Percentiles rank a stretch among this genome's conserved stretches.
phyloP scores from a whole-genome alignment of 129 eudicot genomes.

The Flaveria bidentis region DNA sequence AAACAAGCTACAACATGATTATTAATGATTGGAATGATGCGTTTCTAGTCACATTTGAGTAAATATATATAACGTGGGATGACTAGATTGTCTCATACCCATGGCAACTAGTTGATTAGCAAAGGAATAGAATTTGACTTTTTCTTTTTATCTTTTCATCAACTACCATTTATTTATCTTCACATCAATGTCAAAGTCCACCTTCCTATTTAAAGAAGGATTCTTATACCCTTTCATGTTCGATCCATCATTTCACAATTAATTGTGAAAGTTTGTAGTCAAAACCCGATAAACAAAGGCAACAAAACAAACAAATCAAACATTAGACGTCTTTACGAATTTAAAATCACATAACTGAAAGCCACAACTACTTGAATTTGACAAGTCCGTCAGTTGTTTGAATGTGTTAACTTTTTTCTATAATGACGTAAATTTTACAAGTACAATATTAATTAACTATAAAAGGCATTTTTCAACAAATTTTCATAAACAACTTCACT shows the following conservation, averaged over 20 bases:
- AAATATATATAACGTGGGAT: slow-evolving; percentile 10
- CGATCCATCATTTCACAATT: background rate
- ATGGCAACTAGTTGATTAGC: background rate
- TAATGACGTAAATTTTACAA: no score
- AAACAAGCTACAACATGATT: no score
- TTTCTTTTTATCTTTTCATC: slow-evolving; percentile 1
- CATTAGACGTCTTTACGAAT: no score
- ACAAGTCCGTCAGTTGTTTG: background rate
- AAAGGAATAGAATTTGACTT: background rate
- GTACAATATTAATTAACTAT: no score
- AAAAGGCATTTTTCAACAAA: no score
- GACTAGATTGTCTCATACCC: slow-evolving; percentile 11
- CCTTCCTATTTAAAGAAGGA: no score
- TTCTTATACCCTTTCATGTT: background rate
- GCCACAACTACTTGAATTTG: background rate
- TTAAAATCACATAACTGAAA: background rate
- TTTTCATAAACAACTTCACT: no score
- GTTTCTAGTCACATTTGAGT: background rate
- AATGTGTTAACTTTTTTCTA: no score
- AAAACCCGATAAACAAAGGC: no score
- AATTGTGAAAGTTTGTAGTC: no score
- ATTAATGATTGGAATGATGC: background rate
- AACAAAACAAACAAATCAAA: no score
- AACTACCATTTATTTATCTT: background rate
- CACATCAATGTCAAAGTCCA: background rate